Evolutionary conservation across 345 rosid genomes (phyloP).

Genomic region (Diplotaxis tenuifolia): DNA sequence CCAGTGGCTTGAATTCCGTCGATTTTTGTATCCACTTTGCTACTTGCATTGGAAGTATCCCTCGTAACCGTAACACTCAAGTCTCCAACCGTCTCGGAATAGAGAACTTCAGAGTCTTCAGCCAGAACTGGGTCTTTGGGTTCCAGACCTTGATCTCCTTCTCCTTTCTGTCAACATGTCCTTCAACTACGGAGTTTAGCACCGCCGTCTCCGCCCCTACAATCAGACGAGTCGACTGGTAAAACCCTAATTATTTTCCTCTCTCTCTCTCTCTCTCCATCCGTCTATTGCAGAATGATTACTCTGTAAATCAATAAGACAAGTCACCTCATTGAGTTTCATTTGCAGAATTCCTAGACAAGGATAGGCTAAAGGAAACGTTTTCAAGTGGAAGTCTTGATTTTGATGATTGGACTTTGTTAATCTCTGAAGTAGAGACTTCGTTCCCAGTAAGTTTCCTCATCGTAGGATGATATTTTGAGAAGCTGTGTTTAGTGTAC

Average conservation of each 20-base stretch:
- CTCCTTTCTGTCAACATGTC: no score
- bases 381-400: slow-evolving; percentile 46
- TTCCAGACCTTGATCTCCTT: no score
- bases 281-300: neutral
- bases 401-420: slow-evolving; percentile 68
- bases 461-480: slow-evolving; percentile 62
- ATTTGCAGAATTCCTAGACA: slow-evolving; percentile 43
- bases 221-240: neutral
- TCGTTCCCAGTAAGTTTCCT: slow-evolving; percentile 43
- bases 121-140: slow-evolving; percentile 41
- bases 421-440: slow-evolving; percentile 52
- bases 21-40: slow-evolving; percentile 84
- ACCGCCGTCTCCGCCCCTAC: slow-evolving; percentile 22
- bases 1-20: slow-evolving; percentile 78
- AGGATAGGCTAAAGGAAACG: slow-evolving; percentile 39
- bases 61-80: slow-evolving; percentile 56
- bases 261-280: neutral
- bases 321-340: neutral
- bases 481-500: slow-evolving; percentile 61
- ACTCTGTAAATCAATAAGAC: slow-evolving; percentile 7
- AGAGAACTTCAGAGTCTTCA: slow-evolving; percentile 39
- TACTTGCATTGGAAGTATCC: slow-evolving; percentile 74
- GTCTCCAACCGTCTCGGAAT: slow-evolving; percentile 70
- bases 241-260: slow-evolving; percentile 7
- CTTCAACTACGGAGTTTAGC: slow-evolving; percentile 15